These are phyloP conservation scores for Hippophae tibetana DNA, from an alignment of 306 rosid species.

Conservation along the genomic window DNA sequence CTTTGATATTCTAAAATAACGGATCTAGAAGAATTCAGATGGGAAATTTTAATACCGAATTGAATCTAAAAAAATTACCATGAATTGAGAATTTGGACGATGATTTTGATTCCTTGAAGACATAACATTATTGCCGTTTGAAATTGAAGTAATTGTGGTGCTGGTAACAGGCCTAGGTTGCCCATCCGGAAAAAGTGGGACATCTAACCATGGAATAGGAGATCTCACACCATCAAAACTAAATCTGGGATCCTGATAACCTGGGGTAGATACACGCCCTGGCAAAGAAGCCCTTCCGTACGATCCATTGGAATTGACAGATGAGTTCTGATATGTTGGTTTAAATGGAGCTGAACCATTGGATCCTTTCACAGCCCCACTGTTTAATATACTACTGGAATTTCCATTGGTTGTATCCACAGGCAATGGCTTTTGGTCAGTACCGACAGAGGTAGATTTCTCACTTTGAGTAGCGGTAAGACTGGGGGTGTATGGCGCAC, in stretches of 20 bases:
- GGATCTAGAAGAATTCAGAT: background rate
- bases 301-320: slow-evolving; percentile 34
- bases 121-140: slow-evolving; percentile 34
- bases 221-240: slow-evolving; percentile 54
- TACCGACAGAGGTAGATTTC: slow-evolving; percentile 47
- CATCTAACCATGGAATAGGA: slow-evolving; percentile 60
- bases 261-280: slow-evolving; percentile 58
- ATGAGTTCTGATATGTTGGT: slow-evolving; percentile 27
- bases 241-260: slow-evolving; percentile 79
- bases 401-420: slow-evolving; percentile 58
- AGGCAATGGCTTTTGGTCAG: slow-evolving; percentile 65
- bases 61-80: slow-evolving; percentile 30
- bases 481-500: slow-evolving; percentile 47
- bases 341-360: slow-evolving; percentile 32
- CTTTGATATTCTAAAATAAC: too few species aligned
- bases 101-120: slow-evolving; percentile 64
- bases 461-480: slow-evolving; percentile 56
- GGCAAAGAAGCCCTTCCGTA: slow-evolving; percentile 42
- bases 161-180: slow-evolving; percentile 63
- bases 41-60: background rate
- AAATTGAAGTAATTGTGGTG: slow-evolving; percentile 40
- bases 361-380: slow-evolving; percentile 47
- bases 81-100: slow-evolving; percentile 68
- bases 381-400: slow-evolving; percentile 41
- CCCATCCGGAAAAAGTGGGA: slow-evolving; percentile 69